phyloP scores from a whole-genome alignment of 352 stramenopile genomes.

The Pythium brassicae region DNA sequence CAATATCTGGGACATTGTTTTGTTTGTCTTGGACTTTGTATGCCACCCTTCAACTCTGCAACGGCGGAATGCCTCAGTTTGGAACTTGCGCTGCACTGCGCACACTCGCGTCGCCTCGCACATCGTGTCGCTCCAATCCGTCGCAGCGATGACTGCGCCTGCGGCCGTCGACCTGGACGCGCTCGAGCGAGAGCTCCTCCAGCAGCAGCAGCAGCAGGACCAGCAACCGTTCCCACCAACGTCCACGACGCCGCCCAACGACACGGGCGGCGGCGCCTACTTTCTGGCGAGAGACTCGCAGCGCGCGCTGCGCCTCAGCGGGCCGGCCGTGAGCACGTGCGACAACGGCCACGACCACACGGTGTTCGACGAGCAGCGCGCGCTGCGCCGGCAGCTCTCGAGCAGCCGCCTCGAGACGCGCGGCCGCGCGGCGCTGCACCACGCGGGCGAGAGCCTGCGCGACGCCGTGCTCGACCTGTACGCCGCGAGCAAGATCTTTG shows the following conservation, averaged over 20 bases:
- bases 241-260: not conserved
- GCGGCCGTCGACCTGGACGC: not conserved
- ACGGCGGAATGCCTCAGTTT: conserved; percentile 14
- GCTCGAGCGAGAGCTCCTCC: not conserved
- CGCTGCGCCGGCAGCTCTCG: conserved; percentile 8
- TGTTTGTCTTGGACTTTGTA: not conserved
- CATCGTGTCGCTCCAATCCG: no score
- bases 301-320: conserved; percentile 6
- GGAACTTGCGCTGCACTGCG: not conserved
- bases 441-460: conserved; percentile 37
- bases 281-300: conserved; percentile 10
- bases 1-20: no score
- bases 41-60: not conserved
- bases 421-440: conserved; percentile 18
- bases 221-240: not conserved
- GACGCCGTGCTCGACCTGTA: conserved; percentile 75
- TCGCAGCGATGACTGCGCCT: not conserved
- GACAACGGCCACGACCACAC: conserved; percentile 20
- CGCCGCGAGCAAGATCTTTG: conserved; percentile 72
- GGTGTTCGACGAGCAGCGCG: conserved; percentile 8
- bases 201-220: not conserved
- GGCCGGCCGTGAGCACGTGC: conserved; percentile 11
- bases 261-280: not conserved
- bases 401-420: conserved; percentile 11
- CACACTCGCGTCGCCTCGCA: not conserved